Base-by-base conservation (phyloP, 2,329 filamentous ascomycete genomes). In the Penicillium sp. region DNA sequence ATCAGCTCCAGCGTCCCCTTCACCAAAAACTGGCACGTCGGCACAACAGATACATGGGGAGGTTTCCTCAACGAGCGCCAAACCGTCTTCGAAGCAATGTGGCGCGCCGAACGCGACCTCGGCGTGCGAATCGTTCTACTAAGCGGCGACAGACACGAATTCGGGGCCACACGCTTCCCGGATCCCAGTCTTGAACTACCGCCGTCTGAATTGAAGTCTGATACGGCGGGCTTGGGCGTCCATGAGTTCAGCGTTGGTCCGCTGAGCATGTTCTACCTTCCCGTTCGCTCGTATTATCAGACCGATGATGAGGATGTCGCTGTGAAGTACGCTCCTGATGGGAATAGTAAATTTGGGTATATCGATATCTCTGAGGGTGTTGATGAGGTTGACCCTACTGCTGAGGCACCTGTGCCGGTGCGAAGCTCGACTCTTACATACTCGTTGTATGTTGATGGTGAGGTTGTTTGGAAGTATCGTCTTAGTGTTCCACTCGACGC, bases 1-100 rank as follows among this genome's bases (percentile, higher is more conserved):
- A 83, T 99, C 55, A 89, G 93, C 19, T 93, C 91, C 42, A 93
- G 91, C 19, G 91, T 98, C 5, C 95, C 95, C 0, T 97, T 99
- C 75, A 98, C 95, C 7, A 96, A 97, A 80, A 99, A 99, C 77
- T 99, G 95, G 94, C 90, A 88, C 26, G 87, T 97, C 66, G 94
- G 95, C 66, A 88, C 88, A 2, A 84, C 89, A 64, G 95, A 99
- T 74, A 98, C 95, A 0, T 99, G 95, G 95, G 92, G 92, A 51
- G 94, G 94, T 0, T 97, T 96, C 76, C 83, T 97, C 1, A 80
- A 84, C 53, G 95, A 99, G 81, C 89, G 95, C 17, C 86, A 85
- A 58, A 83, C 82, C 59, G 86, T 98, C 28, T 88, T 99, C 15
- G 90, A 97, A 75, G 91, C 92, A 2, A 97, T 97, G 86, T 98